Conservation (phyloP, 2,329 filamentous ascomycete genomes). For the Lecanicillium sp. region DNA sequence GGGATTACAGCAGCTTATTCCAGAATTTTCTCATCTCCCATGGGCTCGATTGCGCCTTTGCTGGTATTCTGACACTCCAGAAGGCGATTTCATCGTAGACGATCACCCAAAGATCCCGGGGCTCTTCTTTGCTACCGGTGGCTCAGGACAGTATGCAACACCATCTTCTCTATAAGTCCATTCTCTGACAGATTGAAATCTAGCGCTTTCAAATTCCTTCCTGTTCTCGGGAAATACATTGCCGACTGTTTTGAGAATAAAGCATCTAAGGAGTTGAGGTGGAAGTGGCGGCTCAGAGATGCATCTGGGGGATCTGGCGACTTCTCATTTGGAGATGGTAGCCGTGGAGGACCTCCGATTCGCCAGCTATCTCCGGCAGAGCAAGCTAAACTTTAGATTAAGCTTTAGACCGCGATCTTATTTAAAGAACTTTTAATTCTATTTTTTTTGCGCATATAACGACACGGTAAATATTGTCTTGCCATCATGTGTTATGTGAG, state of each 20-base stretch:
- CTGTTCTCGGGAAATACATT: constrained; percentile 18
- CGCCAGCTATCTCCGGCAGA: constrained; percentile 16
- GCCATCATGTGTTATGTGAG: too few species aligned
- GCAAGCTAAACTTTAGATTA: constrained; percentile 19
- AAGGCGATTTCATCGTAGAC: constrained; percentile 54
- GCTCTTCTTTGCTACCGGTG: constrained; percentile 40
- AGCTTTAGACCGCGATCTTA: too few species aligned
- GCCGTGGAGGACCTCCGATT: constrained; percentile 20
- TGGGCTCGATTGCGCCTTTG: constrained; percentile 48
- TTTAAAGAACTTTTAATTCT: too few species aligned
- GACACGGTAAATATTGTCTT: too few species aligned
- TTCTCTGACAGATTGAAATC: too few species aligned
- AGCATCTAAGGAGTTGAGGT: constrained; percentile 16
- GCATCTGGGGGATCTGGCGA: constrained; percentile 1
- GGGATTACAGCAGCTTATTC: constrained; percentile 45
- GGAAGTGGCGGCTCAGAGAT: constrained; percentile 21
- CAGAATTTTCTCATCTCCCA: constrained; percentile 41
- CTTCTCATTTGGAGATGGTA: constrained; percentile 19
- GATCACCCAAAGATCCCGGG: constrained; percentile 42
- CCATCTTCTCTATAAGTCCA: too few species aligned
- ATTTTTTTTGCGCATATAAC: too few species aligned
- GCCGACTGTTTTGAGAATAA: constrained; percentile 25
- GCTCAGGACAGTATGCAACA: constrained; percentile 33
- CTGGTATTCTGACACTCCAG: constrained; percentile 59
- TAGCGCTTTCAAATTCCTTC: constrained; percentile 20